Evolutionary conservation across 2,329 filamentous ascomycete genomes (phyloP).

Genomic region (Ascochyta lentis): DNA sequence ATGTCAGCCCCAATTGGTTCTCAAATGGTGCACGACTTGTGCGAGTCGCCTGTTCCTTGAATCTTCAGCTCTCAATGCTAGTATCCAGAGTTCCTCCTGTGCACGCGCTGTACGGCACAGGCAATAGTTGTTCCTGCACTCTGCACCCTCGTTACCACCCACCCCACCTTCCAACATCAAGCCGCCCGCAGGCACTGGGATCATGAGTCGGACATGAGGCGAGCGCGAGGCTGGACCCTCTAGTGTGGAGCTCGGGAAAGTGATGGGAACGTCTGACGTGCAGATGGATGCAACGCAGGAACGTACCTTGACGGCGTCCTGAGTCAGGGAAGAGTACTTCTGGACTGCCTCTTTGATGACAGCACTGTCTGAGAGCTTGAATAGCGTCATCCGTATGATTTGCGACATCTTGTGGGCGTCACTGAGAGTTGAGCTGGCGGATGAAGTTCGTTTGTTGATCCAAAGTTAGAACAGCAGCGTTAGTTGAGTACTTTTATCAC

Average conservation of each 20-base stretch:
- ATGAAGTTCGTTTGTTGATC: background rate
- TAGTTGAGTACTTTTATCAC: background rate
- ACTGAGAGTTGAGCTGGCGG: background rate
- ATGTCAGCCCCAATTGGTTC: background rate
- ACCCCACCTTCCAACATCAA: constrained; percentile 11
- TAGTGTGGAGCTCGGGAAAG: constrained; percentile 18
- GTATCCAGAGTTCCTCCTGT: background rate
- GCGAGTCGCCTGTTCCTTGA: background rate
- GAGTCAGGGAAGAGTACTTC: constrained; percentile 43
- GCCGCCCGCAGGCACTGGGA: constrained; percentile 4
- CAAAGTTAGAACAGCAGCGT: background rate
- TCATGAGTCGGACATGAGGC: constrained; percentile 8
- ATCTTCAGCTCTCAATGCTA: background rate
- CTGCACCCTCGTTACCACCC: constrained; percentile 21
- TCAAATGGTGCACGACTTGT: background rate
- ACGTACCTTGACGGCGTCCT: constrained; percentile 46
- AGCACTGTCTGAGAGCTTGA: constrained; percentile 44
- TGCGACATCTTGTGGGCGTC: constrained; percentile 33
- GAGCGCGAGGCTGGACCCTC: constrained; percentile 7
- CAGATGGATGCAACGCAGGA: constrained; percentile 18
- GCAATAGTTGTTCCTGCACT: background rate
- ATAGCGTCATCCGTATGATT: constrained; percentile 47
- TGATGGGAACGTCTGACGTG: constrained; percentile 26
- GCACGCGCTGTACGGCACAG: constrained; percentile 11
- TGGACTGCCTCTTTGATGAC: constrained; percentile 38